Base-by-base conservation (phyloP, 129 eudicot species). In the Centaurea solstitialis region DNA sequence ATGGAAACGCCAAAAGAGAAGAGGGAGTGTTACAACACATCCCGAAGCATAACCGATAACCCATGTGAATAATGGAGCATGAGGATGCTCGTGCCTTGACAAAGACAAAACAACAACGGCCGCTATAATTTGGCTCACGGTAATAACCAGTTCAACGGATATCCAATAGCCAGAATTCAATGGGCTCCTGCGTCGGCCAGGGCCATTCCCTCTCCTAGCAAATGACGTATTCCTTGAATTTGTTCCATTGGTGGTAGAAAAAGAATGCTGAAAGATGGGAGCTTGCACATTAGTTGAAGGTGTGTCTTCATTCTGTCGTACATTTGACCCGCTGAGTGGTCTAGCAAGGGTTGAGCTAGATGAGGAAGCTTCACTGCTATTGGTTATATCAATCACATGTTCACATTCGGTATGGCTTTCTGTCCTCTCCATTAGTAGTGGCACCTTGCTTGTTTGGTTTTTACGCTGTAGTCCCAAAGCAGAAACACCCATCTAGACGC, bases 31-130 rank as follows among this genome's bases (percentile, higher is more conserved):
- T 23, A 93, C 93, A 57, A 89, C 82, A 86, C 99, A 94, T 43
- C 99, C 99, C n/a, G 91, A 87, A 45, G 97, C 90, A 90, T 94
- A 94, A 77, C 99, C 99, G 53, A 94, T 84, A 70, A 94, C 84
- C 99, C 99, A 94, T 72, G 87, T 81, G 83, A 78, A 83, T 76
- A 94, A 86, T 24, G 99, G 99, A 75, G 99, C 90, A 75, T 71
- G 97, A 50, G 98, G 98, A 24, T 86, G 87, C 80, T 94, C 98
- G 53, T 92, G 79, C 78, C 88, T 89, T 68, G 97, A 92, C 64
- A 94, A 75, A 80, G 90, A 86, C 79, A 94, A 92, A 65, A 92
- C 99, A 77, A 88, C 86, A 75, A 88, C 20, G 35, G 99, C 92
- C 67, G 99, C 97, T 77, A 92, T 67, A 76, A 94, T 94, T 90